A percentile compares a stretch with the other conserved stretches of the same genome.
Evolutionary conservation across 2,329 filamentous ascomycete species (phyloP).

Genomic region (Sporothrix humicola): DNA sequence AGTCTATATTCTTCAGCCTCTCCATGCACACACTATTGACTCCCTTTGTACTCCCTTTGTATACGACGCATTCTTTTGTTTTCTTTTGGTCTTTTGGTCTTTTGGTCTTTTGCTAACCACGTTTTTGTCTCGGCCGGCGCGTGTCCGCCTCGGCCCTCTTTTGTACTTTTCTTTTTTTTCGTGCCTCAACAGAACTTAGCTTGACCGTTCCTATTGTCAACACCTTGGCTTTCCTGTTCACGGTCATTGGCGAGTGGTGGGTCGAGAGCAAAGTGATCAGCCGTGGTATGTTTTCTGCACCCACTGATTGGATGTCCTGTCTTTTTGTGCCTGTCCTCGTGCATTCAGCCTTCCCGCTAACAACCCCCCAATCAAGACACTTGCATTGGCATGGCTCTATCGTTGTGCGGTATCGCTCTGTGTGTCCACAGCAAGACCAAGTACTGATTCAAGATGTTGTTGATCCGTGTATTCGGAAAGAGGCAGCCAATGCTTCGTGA

Average conservation of each 20-base stretch:
- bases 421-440: constrained; percentile 73
- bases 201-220: constrained; percentile 95
- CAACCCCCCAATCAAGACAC: constrained; percentile 63
- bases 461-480: neutral
- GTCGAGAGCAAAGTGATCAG: constrained; percentile 90
- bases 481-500: neutral
- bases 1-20: constrained; percentile 27
- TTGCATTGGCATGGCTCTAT: constrained; percentile 79
- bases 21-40: constrained; percentile 12
- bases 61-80: neutral
- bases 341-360: neutral
- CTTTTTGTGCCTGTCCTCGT: neutral
- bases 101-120: neutral
- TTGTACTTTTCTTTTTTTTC: neutral
- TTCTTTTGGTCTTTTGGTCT: neutral
- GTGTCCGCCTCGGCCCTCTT: constrained; percentile 14
- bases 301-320: constrained; percentile 40
- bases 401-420: constrained; percentile 78
- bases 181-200: constrained; percentile 70
- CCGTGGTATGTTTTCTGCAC: constrained; percentile 59
- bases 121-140: neutral
- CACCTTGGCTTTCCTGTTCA: constrained; percentile 93
- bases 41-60: neutral
- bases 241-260: constrained; percentile 92
- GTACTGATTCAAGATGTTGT: neutral